phyloP scores from a whole-genome alignment of 257 asterid genomes.

The Apocynum venetum region DNA sequence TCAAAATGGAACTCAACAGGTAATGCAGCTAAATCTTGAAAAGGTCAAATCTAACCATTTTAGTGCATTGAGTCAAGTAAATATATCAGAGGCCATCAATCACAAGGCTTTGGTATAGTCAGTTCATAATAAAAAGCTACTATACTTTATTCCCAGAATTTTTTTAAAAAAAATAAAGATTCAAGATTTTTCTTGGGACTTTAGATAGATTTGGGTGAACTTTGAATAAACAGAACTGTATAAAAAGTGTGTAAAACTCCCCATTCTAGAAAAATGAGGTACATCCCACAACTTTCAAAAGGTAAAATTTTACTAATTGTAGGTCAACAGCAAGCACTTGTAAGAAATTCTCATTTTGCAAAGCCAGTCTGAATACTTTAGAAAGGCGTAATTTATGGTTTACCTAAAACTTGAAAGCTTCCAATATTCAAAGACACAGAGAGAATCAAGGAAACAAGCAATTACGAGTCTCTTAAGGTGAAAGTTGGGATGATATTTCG shows the following conservation, averaged over 20 bases:
- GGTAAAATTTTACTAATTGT: constrained; percentile 8
- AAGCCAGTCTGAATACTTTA: constrained; percentile 35
- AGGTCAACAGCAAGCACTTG: constrained; percentile 20
- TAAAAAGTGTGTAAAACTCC: constrained; percentile 27
- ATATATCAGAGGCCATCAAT: constrained; percentile 6
- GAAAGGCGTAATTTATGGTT: constrained; percentile 27
- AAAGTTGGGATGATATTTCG: constrained; percentile 1
- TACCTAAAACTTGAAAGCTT: constrained; percentile 21
- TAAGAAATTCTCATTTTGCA: constrained; percentile 34
- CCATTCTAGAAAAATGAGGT: constrained; percentile 31
- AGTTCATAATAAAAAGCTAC: background rate
- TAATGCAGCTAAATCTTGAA: constrained; percentile 7
- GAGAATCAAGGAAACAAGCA: constrained; percentile 13
- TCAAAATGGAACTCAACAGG: background rate
- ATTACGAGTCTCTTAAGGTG: background rate
- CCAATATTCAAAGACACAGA: constrained; percentile 23
- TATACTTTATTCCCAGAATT: background rate
- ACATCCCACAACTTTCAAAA: constrained; percentile 14
- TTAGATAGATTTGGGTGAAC: constrained; percentile 7
- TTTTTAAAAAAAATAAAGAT: background rate
- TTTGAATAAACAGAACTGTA: constrained; percentile 11
- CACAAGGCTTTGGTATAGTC: constrained; percentile 2
- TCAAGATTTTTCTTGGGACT: background rate
- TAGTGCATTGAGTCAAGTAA: constrained; percentile 3
- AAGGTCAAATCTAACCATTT: constrained; percentile 3